These are phyloP conservation scores for Ascochyta lentis DNA, from an alignment of 2,329 filamentous ascomycete species.

Conservation along the genomic window DNA sequence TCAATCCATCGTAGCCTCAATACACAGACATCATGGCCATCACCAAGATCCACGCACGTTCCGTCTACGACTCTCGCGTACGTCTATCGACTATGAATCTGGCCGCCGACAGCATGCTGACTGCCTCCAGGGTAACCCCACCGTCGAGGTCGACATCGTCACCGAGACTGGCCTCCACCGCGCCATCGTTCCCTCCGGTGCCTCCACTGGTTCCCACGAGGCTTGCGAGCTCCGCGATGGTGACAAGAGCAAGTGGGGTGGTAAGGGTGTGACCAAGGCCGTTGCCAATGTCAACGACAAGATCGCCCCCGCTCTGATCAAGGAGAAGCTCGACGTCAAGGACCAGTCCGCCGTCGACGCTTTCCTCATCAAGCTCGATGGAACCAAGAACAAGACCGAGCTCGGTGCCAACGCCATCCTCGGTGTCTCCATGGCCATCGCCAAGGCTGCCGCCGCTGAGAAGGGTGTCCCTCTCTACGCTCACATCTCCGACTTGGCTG, in stretches of 20 bases:
- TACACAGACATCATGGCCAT: constrained; percentile 71
- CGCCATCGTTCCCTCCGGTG: constrained; percentile 95
- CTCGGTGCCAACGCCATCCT: constrained; percentile 67
- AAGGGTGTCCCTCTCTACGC: constrained; percentile 64
- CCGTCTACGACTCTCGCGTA: constrained; percentile 91
- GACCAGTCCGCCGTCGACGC: constrained; percentile 62
- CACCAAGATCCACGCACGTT: constrained; percentile 67
- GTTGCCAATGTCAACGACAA: constrained; percentile 62
- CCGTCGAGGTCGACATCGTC: constrained; percentile 96
- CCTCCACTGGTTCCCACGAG: constrained; percentile 73
- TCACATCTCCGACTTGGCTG: constrained; percentile 62
- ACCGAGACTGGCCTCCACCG: constrained; percentile 96
- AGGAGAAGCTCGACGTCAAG: constrained; percentile 61
- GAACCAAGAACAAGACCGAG: constrained; percentile 65
- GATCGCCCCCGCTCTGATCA: constrained; percentile 63
- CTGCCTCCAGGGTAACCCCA: constrained; percentile 76
- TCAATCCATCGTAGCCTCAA: constrained; percentile 21
- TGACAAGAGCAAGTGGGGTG: constrained; percentile 60
- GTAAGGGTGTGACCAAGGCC: constrained; percentile 63
- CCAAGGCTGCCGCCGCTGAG: constrained; percentile 63
- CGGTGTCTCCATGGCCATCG: constrained; percentile 66
- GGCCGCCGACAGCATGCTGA: constrained; percentile 18
- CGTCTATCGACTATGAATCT: neutral
- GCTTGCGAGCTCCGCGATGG: constrained; percentile 62
- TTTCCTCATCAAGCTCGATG: constrained; percentile 62